Evolutionary conservation across 2,329 filamentous ascomycete species (phyloP), one percentile per base, ranked within the genome.

Genomic region (Didymella pinodella): DNA sequence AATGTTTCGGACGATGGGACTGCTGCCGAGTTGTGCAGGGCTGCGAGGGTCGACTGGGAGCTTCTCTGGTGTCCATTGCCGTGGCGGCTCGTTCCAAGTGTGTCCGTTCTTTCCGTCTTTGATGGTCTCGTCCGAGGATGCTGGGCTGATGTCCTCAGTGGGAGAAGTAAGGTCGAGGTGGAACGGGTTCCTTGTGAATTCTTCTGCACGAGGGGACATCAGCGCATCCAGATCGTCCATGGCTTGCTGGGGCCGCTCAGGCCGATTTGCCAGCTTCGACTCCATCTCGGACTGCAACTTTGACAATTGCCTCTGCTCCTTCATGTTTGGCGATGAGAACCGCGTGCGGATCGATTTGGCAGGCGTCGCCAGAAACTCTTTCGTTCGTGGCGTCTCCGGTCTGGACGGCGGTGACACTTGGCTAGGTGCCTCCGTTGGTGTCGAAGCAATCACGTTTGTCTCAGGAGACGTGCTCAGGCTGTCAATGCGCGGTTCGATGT

Each of bases 1-100:
- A 69, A 94, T 94, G 58, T 89, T 93, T 56, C 90, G 83, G 50
- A 88, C 86, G 61, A 94, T 93, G 3, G 90, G 89, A 57, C 86
- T 87, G 73, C 90, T 89, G 38, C 90, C 90, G 69, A 85, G 86
- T 12, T 89, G 90, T 0, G 90, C 88, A 16, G 90, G 90, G 73
- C 90, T 93, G 66, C 91, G 81, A 14, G 91, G 91, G 71, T 93
- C 82, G 11, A 85, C 83, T 56, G 88, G 86, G 80, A 78, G 18
- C 83, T 85, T 53, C 82, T 88, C 72, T 84, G 88, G 48, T 84
- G 76, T 31, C 80, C 81, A 65, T 54, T 68, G 66, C 28, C 62
- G 65, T 40, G 61, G 61, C 18, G 71, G 67, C 11, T 72, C 66
- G 29, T 62, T 70, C 70, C 68, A 73, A 7, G 68, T 65, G 22